phyloP scores from a whole-genome alignment of 192 early-diverging fungal genomes.

The Entomortierella lignicola region DNA sequence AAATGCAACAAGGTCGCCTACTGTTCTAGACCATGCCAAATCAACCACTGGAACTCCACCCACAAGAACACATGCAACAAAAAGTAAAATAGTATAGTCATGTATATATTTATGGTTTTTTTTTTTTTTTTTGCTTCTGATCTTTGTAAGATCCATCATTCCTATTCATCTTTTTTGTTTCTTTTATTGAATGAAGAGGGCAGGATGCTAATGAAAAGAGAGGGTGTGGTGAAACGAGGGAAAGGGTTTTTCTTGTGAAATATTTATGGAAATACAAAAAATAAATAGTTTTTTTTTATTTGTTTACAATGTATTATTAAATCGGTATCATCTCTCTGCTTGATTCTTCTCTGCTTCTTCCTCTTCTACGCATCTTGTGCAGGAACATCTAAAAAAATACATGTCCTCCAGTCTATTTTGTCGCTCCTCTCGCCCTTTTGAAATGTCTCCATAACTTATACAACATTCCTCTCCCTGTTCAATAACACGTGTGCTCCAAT shows the following conservation, averaged over 20 bases:
- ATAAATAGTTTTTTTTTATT: not conserved
- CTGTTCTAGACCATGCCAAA: slow-evolving; percentile 70
- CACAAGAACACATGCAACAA: slow-evolving; percentile 62
- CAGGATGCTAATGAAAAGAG: too few relatives aligned
- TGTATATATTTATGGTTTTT: not conserved
- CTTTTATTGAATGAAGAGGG: not conserved
- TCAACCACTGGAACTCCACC: slow-evolving; percentile 60
- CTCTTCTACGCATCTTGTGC: slow-evolving; percentile 61
- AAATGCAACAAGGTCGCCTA: slow-evolving; percentile 66
- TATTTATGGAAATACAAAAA: not conserved
- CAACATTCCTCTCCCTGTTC: slow-evolving; percentile 67
- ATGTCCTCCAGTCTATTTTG: slow-evolving; percentile 60
- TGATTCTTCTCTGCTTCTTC: not conserved
- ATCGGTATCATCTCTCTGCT: not conserved
- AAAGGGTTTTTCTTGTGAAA: not conserved
- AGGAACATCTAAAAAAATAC: slow-evolving; percentile 72
- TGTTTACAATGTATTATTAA: too few relatives aligned
- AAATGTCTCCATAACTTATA: slow-evolving; percentile 72
- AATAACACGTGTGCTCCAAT: slow-evolving; percentile 57
- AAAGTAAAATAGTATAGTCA: slow-evolving; percentile 14
- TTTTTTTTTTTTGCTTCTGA: not conserved
- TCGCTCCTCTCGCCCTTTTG: slow-evolving; percentile 53
- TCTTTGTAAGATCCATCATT: not conserved
- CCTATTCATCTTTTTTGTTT: not conserved
- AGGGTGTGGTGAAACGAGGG: not conserved